These are phyloP conservation scores for Capronia epimyces DNA, from an alignment of 2,329 filamentous ascomycete species.

Conservation along the genomic window DNA sequence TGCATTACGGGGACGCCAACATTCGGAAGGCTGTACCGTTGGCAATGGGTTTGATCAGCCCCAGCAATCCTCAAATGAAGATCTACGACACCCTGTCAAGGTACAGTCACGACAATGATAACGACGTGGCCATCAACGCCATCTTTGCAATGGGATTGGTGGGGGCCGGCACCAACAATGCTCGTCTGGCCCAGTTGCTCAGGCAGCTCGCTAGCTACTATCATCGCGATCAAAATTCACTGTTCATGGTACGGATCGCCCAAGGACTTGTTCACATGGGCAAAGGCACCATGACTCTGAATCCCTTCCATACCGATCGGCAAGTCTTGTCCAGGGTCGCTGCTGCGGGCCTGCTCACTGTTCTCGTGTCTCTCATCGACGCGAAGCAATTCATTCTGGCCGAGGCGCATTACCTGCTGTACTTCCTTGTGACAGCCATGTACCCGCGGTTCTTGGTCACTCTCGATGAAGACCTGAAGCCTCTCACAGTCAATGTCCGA, in stretches of 20 bases:
- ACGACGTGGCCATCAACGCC: slow-evolving; percentile 94
- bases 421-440: slow-evolving; percentile 96
- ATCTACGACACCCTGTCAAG: slow-evolving; percentile 96
- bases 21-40: slow-evolving; percentile 94
- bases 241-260: slow-evolving; percentile 99
- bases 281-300: slow-evolving; percentile 92
- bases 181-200: slow-evolving; percentile 86
- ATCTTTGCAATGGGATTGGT: slow-evolving; percentile 99
- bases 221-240: slow-evolving; percentile 87
- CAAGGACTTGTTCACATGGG: slow-evolving; percentile 98
- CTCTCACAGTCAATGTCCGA: slow-evolving; percentile 88
- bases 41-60: slow-evolving; percentile 92
- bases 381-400: slow-evolving; percentile 76
- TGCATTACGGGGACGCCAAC: slow-evolving; percentile 98
- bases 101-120: slow-evolving; percentile 98
- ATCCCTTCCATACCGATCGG: slow-evolving; percentile 98
- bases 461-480: slow-evolving; percentile 88
- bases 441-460: slow-evolving; percentile 94
- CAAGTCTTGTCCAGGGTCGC: slow-evolving; percentile 90
- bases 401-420: slow-evolving; percentile 84
- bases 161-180: slow-evolving; percentile 96
- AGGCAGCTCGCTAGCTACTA: slow-evolving; percentile 97
- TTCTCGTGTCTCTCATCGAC: slow-evolving; percentile 89
- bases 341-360: slow-evolving; percentile 80
- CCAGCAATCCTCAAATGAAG: slow-evolving; percentile 99